phyloP scores from a whole-genome alignment of 192 early-diverging fungal species.

The Piromyces sp. region DNA sequence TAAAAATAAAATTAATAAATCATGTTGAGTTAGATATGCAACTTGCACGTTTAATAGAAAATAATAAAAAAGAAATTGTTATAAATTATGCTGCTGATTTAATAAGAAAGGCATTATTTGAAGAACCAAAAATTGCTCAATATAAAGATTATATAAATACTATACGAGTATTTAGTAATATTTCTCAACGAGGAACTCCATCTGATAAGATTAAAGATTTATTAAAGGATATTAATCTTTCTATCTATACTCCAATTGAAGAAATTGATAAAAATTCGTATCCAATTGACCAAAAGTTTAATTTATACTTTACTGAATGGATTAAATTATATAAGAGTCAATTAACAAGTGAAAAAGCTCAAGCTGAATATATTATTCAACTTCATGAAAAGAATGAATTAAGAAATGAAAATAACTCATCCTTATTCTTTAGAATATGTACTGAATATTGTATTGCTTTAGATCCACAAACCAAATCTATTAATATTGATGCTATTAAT shows the following conservation, averaged over 20 bases:
- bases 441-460: conserved; percentile 56
- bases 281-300: conserved; percentile 28
- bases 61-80: conserved; percentile 34
- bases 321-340: conserved; percentile 55
- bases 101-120: conserved; percentile 48
- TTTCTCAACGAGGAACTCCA: conserved; percentile 43
- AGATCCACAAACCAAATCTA: conserved; percentile 7
- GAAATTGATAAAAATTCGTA: not conserved
- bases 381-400: conserved; percentile 61
- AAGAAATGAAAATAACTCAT: conserved; percentile 52
- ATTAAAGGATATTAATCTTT: conserved; percentile 27
- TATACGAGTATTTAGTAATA: conserved; percentile 50
- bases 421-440: conserved; percentile 80
- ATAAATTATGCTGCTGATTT: conserved; percentile 64
- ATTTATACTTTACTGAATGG: conserved; percentile 63
- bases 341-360: conserved; percentile 48
- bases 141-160: conserved; percentile 36
- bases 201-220: conserved; percentile 22
- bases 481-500: conserved; percentile 69
- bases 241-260: conserved; percentile 13
- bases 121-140: conserved; percentile 18
- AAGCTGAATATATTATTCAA: conserved; percentile 44
- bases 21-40: conserved; percentile 72
- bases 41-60: conserved; percentile 70
- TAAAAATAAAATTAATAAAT: conserved; percentile 59